These are phyloP conservation scores for Brettanomyces naardenensis DNA, from an alignment of 805 yeast species.

Conservation along the genomic window DNA sequence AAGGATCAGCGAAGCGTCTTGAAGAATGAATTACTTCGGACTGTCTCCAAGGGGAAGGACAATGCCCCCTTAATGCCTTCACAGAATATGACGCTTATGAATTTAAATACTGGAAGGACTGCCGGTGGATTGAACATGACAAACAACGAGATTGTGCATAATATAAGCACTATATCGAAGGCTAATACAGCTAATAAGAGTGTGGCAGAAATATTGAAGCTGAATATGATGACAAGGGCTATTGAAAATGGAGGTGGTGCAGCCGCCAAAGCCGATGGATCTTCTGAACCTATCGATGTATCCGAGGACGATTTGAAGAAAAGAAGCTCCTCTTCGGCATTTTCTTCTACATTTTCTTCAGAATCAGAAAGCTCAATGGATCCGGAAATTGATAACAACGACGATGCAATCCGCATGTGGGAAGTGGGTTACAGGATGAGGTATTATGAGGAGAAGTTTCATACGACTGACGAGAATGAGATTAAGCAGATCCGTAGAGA, in stretches of 20 bases:
- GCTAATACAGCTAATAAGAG: conserved; percentile 66
- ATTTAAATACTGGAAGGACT: conserved; percentile 56
- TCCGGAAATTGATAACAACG: conserved; percentile 34
- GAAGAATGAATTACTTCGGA: conserved; percentile 37
- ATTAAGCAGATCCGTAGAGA: conserved; percentile 45
- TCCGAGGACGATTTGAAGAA: conserved; percentile 11
- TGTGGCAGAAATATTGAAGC: conserved; percentile 56
- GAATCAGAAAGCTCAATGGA: conserved; percentile 4
- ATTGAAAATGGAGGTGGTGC: conserved; percentile 14
- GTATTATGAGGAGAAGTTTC: conserved; percentile 73
- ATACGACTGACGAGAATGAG: conserved; percentile 44
- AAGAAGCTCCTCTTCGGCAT: conserved; percentile 12
- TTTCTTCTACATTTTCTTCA: not conserved
- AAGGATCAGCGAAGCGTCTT: conserved; percentile 38
- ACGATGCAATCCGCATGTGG: conserved; percentile 57
- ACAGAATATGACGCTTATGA: conserved; percentile 67
- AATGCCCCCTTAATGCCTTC: conserved; percentile 66
- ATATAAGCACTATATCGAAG: conserved; percentile 52
- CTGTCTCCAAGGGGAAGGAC: conserved; percentile 65
- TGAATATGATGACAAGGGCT: conserved; percentile 22
- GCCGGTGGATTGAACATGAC: conserved; percentile 57
- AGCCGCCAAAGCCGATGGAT: not conserved
- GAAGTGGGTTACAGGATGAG: conserved; percentile 83
- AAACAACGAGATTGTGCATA: conserved; percentile 63
- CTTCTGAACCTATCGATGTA: conserved; percentile 19